Percentiles rank a stretch among this genome's conserved stretches.
Conservation (phyloP, 177 flowering plant genomes). For the Tripterygium wilfordii region DNA sequence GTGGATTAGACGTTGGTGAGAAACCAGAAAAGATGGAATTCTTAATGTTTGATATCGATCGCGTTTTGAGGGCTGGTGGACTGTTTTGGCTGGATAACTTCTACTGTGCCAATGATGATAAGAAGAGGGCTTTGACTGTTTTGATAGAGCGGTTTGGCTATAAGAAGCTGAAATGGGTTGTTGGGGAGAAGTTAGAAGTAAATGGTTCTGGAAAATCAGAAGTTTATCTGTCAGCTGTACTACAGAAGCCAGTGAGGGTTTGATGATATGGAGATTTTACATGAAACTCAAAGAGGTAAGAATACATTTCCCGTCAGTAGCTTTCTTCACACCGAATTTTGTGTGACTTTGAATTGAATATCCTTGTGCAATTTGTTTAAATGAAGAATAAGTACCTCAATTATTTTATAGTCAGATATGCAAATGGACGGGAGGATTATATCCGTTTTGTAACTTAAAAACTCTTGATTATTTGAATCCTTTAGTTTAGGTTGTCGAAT, state of each 20-base stretch:
- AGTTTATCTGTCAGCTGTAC: conserved; percentile 82
- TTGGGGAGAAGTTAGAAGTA: conserved; percentile 67
- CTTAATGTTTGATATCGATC: conserved; percentile 87
- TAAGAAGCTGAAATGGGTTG: conserved; percentile 93
- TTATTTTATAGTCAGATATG: conserved; percentile 19
- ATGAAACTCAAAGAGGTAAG: conserved; percentile 15
- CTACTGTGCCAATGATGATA: conserved; percentile 66
- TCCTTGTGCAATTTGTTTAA: conserved; percentile 16
- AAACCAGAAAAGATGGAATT: conserved; percentile 88
- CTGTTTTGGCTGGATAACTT: conserved; percentile 93
- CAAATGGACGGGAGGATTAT: conserved; percentile 16
- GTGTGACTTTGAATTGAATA: conserved; percentile 15
- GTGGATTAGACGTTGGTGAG: conserved; percentile 56
- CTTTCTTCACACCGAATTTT: conserved; percentile 16
- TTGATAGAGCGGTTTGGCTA: conserved; percentile 89
- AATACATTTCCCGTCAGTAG: conserved; percentile 8
- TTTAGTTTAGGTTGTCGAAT: not conserved
- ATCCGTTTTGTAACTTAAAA: conserved; percentile 12
- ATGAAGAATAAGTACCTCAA: conserved; percentile 21
- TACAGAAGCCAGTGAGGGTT: conserved; percentile 86
- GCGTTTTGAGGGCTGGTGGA: conserved; percentile 83
- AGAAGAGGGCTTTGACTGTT: conserved; percentile 53
- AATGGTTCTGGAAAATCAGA: conserved; percentile 54
- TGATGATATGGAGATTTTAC: conserved; percentile 12
- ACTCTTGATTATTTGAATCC: not conserved